Percentiles rank a stretch among this genome's conserved stretches.
Evolutionary conservation across 2,329 filamentous ascomycete species (phyloP).

Genomic region (Colletotrichum trifolii): DNA sequence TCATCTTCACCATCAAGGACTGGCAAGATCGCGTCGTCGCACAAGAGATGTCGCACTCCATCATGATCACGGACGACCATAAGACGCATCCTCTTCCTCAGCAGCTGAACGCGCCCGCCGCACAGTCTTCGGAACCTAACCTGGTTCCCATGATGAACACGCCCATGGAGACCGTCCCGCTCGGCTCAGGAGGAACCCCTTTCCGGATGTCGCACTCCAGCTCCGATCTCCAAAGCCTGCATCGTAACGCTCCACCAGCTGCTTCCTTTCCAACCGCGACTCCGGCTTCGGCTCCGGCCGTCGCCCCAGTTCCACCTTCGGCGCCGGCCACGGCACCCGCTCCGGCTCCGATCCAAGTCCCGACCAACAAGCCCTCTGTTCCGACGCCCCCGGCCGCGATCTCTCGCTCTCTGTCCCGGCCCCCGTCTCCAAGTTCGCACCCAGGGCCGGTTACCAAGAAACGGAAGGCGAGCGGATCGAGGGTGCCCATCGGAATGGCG

Average conservation of each 20-base stretch:
- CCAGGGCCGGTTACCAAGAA: conserved; percentile 79
- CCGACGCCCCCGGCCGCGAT: too few relatives aligned
- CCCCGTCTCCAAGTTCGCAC: conserved; percentile 75
- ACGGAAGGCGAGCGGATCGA: conserved; percentile 80
- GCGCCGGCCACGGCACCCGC: conserved; percentile 78
- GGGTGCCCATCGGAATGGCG: conserved; percentile 77
- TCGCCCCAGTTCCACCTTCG: conserved; percentile 16
- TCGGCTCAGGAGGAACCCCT: conserved; percentile 51
- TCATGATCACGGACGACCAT: conserved; percentile 98
- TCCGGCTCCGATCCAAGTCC: conserved; percentile 71
- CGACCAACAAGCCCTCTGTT: conserved; percentile 67
- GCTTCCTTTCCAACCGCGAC: conserved; percentile 44
- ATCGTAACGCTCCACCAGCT: conserved; percentile 56
- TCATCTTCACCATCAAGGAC: conserved; percentile 96
- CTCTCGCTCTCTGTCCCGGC: conserved; percentile 67
- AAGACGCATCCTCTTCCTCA: conserved; percentile 76
- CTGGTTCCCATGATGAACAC: conserved; percentile 32
- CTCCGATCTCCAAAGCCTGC: conserved; percentile 71
- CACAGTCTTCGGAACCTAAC: conserved; percentile 33
- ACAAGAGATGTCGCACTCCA: conserved; percentile 86
- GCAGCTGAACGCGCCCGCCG: conserved; percentile 38
- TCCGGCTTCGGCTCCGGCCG: conserved; percentile 39
- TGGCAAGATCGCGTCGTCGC: conserved; percentile 79
- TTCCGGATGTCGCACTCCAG: conserved; percentile 70
- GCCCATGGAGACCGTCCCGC: conserved; percentile 44